Percentiles rank a stretch among this genome's conserved stretches.
Evolutionary conservation across 768 basidiomycete species (phyloP).

Genomic region (Multifurca ochricompacta): DNA sequence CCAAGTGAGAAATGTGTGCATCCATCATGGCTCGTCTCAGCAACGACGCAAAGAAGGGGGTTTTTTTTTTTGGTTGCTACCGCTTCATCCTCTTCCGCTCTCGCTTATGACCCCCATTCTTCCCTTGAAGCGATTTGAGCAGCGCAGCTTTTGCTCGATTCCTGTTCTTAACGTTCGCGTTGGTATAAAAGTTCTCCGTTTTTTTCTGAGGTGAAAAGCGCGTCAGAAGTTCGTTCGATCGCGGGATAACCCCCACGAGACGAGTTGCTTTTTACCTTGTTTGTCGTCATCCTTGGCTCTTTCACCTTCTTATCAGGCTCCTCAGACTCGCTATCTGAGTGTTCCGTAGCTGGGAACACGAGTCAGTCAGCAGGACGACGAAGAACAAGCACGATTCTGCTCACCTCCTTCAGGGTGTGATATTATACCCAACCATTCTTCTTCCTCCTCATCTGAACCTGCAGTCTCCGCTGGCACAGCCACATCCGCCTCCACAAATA

Average conservation of each 20-base stretch:
- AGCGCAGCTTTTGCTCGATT: conserved; percentile 58
- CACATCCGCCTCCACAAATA: conserved; percentile 50
- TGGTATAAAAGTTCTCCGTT: conserved; percentile 82
- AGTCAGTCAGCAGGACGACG: conserved; percentile 7
- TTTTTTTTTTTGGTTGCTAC: too few relatives aligned
- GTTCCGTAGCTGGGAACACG: conserved; percentile 25
- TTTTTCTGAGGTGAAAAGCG: conserved; percentile 70
- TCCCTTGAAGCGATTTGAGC: conserved; percentile 40
- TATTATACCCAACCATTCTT: conserved; percentile 20
- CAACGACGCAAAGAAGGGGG: too few relatives aligned
- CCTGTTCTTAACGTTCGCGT: conserved; percentile 82
- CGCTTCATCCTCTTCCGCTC: conserved; percentile 15
- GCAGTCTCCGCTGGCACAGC: conserved; percentile 12
- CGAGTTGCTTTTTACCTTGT: conserved; percentile 50
- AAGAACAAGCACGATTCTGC: conserved; percentile 6
- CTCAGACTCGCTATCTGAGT: conserved; percentile 31
- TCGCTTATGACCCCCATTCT: conserved; percentile 9
- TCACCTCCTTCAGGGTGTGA: conserved; percentile 12
- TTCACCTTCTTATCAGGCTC: conserved; percentile 31
- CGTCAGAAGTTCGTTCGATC: neutral
- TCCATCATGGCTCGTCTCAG: too few relatives aligned
- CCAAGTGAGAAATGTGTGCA: too few relatives aligned
- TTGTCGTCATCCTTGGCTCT: conserved; percentile 83
- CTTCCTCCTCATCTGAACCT: too few relatives aligned
- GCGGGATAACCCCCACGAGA: neutral